Conservation (phyloP, 352 stramenopile species). For the Aphanomyces astaci region DNA sequence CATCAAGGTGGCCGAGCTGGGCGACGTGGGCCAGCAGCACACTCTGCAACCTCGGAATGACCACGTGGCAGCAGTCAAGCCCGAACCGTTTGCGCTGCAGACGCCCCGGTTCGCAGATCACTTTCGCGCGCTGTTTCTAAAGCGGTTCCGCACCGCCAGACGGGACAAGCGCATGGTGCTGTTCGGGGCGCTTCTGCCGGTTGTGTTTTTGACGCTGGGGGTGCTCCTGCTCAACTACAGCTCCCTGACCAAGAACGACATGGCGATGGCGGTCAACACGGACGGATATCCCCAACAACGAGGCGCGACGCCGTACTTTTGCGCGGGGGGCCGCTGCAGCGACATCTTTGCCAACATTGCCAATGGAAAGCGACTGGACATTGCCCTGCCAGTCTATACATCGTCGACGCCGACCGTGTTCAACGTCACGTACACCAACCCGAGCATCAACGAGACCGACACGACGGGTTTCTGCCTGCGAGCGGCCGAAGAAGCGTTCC, state of each 20-base stretch:
- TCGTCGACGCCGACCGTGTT: slow-evolving; percentile 47
- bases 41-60: not conserved
- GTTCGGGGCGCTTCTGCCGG: slow-evolving; percentile 26
- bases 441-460: slow-evolving; percentile 34
- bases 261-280: not conserved
- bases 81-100: not conserved
- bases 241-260: slow-evolving; percentile 14
- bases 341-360: not conserved
- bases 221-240: slow-evolving; percentile 24
- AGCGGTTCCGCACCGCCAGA: slow-evolving; percentile 14
- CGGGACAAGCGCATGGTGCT: slow-evolving; percentile 24
- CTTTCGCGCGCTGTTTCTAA: slow-evolving; percentile 20
- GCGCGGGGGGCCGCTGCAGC: not conserved
- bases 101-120: slow-evolving; percentile 37
- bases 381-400: not conserved
- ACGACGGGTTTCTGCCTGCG: slow-evolving; percentile 38
- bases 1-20: slow-evolving; percentile 47
- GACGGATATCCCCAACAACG: not conserved
- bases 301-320: not conserved
- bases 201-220: slow-evolving; percentile 26
- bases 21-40: not conserved
- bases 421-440: slow-evolving; percentile 39
- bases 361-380: not conserved
- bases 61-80: slow-evolving; percentile 37
- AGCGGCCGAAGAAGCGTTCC: slow-evolving; percentile 38